Evolutionary conservation across 805 yeast species (phyloP).

Genomic region (Nakazawaea pomicola): DNA sequence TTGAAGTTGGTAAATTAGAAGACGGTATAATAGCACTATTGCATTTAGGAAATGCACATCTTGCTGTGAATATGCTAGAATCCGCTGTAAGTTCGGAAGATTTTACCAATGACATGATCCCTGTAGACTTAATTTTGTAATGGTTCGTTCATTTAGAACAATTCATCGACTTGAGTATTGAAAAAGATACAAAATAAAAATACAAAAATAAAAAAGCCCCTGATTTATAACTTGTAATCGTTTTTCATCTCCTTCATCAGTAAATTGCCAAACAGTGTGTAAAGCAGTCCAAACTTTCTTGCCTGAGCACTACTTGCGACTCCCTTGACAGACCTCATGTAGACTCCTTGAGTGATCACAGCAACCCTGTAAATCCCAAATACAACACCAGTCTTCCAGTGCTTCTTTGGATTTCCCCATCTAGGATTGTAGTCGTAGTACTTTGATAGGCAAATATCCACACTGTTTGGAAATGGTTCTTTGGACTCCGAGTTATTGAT

Average conservation of each 20-base stretch:
- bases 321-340: slow-evolving; percentile 47
- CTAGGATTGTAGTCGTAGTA: slow-evolving; percentile 27
- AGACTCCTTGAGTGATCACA: slow-evolving; percentile 60
- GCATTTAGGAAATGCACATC: slow-evolving; percentile 12
- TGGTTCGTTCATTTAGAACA: too few species aligned
- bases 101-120: slow-evolving; percentile 9
- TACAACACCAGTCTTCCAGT: slow-evolving; percentile 49
- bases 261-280: slow-evolving; percentile 10
- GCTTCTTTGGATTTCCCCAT: slow-evolving; percentile 35
- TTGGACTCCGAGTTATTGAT: slow-evolving; percentile 14
- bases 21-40: slow-evolving; percentile 7
- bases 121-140: too few species aligned
- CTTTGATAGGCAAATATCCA: slow-evolving; percentile 16
- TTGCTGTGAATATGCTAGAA: neutral
- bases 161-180: too few species aligned
- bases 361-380: slow-evolving; percentile 51
- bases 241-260: slow-evolving; percentile 7
- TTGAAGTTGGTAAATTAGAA: neutral
- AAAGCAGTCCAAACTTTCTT: slow-evolving; percentile 14
- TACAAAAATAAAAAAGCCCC: slow-evolving; percentile 3
- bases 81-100: neutral
- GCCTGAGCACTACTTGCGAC: slow-evolving; percentile 12
- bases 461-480: slow-evolving; percentile 10
- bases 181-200: neutral
- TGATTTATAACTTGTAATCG: neutral